These are phyloP conservation scores for Plenodomus biglobosus DNA, from an alignment of 2,329 filamentous ascomycete genomes.

Conservation along the genomic window DNA sequence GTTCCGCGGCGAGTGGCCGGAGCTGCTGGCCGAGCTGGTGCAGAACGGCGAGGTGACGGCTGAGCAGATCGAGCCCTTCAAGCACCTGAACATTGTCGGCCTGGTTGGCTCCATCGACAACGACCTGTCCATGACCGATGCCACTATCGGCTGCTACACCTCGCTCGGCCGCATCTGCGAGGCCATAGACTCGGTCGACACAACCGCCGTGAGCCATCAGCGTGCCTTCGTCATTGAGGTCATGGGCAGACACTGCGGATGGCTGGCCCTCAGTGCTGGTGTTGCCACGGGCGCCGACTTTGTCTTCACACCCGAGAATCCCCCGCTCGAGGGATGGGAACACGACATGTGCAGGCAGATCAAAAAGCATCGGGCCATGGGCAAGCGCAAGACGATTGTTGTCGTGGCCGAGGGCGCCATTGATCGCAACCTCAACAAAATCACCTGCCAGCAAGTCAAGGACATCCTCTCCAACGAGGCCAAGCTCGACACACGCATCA, in stretches of 20 bases:
- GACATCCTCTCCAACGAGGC: slow-evolving; percentile 81
- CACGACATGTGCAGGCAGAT: slow-evolving; percentile 41
- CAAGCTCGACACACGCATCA: slow-evolving; percentile 87
- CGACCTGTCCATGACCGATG: slow-evolving; percentile 94
- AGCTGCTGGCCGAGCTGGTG: slow-evolving; percentile 82
- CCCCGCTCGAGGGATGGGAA: slow-evolving; percentile 83
- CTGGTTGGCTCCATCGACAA: slow-evolving; percentile 98
- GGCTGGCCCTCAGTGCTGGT: slow-evolving; percentile 94
- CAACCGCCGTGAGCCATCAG: slow-evolving; percentile 90
- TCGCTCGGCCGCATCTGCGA: slow-evolving; percentile 91
- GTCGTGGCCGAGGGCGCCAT: slow-evolving; percentile 91
- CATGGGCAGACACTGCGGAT: slow-evolving; percentile 97
- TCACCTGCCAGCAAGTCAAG: slow-evolving; percentile 79
- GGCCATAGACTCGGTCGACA: slow-evolving; percentile 95
- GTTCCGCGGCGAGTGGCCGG: slow-evolving; percentile 90
- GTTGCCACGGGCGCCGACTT: slow-evolving; percentile 95
- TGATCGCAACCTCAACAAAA: slow-evolving; percentile 74
- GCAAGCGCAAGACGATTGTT: slow-evolving; percentile 97
- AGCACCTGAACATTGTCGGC: slow-evolving; percentile 91
- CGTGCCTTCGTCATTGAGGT: slow-evolving; percentile 93
- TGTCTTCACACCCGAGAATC: slow-evolving; percentile 94
- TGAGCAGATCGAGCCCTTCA: slow-evolving; percentile 73
- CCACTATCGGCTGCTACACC: slow-evolving; percentile 95
- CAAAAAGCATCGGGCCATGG: slow-evolving; percentile 74
- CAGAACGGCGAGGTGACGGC: slow-evolving; percentile 67